Percentiles rank a stretch among this genome's conserved stretches.
Conservation (phyloP, 1,284 basidiomycete species). For the Xerocomus amazonicus region DNA sequence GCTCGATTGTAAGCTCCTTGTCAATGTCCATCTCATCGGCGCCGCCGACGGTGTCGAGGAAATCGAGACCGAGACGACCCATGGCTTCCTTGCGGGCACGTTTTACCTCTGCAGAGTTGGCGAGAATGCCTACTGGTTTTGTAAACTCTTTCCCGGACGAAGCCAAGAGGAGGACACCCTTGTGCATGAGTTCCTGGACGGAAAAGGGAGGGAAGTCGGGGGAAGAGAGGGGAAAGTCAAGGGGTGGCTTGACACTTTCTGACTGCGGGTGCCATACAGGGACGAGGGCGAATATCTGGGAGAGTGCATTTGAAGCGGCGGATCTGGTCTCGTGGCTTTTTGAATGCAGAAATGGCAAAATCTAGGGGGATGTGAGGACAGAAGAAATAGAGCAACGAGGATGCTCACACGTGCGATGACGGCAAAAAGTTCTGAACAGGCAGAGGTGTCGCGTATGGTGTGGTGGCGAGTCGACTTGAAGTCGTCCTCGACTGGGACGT, state of each 20-base stretch:
- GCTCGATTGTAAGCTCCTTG: conserved; percentile 68
- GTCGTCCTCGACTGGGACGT: conserved; percentile 78
- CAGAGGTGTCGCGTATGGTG: conserved; percentile 59
- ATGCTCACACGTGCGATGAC: conserved; percentile 71
- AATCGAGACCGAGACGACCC: conserved; percentile 78
- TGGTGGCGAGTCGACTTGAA: conserved; percentile 66
- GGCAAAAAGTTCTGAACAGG: conserved; percentile 79
- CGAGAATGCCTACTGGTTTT: conserved; percentile 65
- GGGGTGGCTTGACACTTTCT: conserved; percentile 13
- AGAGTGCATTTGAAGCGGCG: conserved; percentile 81
- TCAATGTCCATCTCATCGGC: conserved; percentile 78
- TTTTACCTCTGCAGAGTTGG: conserved; percentile 69
- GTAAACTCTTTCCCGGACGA: conserved; percentile 86
- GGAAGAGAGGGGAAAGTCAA: conserved; percentile 31
- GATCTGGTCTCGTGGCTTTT: conserved; percentile 84
- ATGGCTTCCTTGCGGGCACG: conserved; percentile 81
- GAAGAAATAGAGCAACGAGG: background rate
- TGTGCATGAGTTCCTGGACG: conserved; percentile 69
- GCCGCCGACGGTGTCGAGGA: conserved; percentile 64
- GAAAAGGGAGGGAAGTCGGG: conserved; percentile 72
- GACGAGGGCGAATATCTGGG: conserved; percentile 80
- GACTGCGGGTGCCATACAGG: conserved; percentile 74
- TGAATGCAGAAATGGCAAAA: conserved; percentile 85
- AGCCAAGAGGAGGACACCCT: conserved; percentile 74
- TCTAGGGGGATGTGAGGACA: conserved; percentile 40